Evolutionary conservation across 257 asterid genomes (phyloP).

Genomic region (Solanum lignicaule): DNA sequence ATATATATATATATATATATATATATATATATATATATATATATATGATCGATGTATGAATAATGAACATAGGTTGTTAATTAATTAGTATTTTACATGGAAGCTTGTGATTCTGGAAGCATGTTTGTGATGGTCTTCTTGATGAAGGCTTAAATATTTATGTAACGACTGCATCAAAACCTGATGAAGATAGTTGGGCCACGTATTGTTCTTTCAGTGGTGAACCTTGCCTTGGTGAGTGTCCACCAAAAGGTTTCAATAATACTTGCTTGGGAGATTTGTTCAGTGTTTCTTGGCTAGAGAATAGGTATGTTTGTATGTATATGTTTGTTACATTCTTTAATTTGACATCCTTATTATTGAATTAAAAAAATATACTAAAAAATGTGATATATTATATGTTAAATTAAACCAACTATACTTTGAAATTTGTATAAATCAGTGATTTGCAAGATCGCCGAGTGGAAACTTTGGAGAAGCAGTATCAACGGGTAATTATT

Average conservation of each 20-base stretch:
- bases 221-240: slow-evolving; percentile 21
- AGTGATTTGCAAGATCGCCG: not conserved
- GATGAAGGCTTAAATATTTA: slow-evolving; percentile 61
- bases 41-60: not conserved
- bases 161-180: slow-evolving; percentile 83
- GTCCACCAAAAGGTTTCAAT: slow-evolving; percentile 18
- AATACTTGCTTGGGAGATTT: slow-evolving; percentile 84
- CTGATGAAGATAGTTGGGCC: slow-evolving; percentile 81
- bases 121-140: slow-evolving; percentile 87
- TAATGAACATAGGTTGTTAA: not conserved
- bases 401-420: not conserved
- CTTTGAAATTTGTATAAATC: not conserved
- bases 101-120: slow-evolving; percentile 91
- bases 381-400: too few species aligned
- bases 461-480: not conserved
- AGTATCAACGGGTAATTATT: not conserved
- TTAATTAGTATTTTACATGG: slow-evolving; percentile 58
- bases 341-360: too few species aligned
- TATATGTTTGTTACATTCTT: not conserved
- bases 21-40: too few species aligned
- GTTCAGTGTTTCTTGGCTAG: slow-evolving; percentile 90
- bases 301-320: slow-evolving; percentile 28
- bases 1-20: too few species aligned
- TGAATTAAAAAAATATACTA: too few species aligned
- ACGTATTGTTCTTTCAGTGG: slow-evolving; percentile 50